Evolutionary conservation across 2,329 filamentous ascomycete species (phyloP).

Genomic region (Fusarium annulatum): DNA sequence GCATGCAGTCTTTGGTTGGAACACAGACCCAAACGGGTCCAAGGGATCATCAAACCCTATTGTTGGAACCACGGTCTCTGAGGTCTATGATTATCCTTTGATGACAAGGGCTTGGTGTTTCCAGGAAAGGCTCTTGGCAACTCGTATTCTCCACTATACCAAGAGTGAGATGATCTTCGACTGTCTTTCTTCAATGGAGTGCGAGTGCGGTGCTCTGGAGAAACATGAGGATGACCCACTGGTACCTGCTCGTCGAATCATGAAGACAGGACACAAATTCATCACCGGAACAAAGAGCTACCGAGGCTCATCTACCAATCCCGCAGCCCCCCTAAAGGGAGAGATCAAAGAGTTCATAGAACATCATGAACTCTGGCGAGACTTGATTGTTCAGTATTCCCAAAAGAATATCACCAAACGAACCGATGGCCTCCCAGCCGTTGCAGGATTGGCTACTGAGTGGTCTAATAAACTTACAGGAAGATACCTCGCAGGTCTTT

Average conservation of each 20-base stretch:
- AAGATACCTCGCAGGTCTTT: constrained; percentile 42
- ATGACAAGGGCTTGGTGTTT: constrained; percentile 46
- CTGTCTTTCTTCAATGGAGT: constrained; percentile 37
- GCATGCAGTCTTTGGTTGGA: constrained; percentile 33
- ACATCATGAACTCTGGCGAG: constrained; percentile 39
- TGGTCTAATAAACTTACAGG: constrained; percentile 31
- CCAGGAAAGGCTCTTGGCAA: constrained; percentile 46
- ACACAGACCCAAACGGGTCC: background rate
- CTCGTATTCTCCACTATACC: constrained; percentile 46
- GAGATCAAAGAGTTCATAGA: constrained; percentile 12
- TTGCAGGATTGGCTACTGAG: constrained; percentile 40
- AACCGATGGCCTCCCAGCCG: constrained; percentile 39
- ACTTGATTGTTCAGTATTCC: constrained; percentile 40
- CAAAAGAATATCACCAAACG: constrained; percentile 36
- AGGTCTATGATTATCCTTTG: constrained; percentile 29
- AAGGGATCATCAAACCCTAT: constrained; percentile 24
- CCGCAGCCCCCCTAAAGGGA: background rate
- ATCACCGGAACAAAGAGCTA: constrained; percentile 18
- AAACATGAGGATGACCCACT: constrained; percentile 28
- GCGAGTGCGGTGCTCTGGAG: constrained; percentile 41
- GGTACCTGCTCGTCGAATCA: constrained; percentile 30
- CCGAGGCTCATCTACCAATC: background rate
- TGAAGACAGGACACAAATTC: constrained; percentile 39
- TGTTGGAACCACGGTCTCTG: background rate
- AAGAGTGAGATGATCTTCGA: constrained; percentile 43